Evolutionary conservation across 2,329 filamentous ascomycete genomes (phyloP).

Genomic region (Penicillium fuscoglaucum): DNA sequence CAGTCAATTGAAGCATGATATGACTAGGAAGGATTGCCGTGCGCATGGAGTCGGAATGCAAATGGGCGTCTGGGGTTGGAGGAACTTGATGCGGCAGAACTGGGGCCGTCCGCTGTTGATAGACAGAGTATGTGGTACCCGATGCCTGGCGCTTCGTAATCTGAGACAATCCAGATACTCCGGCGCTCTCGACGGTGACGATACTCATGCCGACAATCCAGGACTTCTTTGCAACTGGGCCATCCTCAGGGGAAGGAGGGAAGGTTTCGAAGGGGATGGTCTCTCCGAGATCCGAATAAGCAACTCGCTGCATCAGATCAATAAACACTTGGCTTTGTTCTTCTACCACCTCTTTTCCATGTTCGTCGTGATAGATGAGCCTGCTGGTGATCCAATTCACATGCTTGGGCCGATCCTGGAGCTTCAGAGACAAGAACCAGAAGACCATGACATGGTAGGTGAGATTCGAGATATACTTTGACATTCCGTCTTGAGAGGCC

Average conservation of each 20-base stretch:
- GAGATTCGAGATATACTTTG: conserved; percentile 89
- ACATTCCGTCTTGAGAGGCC: conserved; percentile 68
- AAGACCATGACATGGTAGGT: conserved; percentile 95
- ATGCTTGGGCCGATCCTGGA: conserved; percentile 78
- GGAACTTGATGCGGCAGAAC: conserved; percentile 49
- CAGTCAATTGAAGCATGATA: conserved; percentile 47
- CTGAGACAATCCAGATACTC: conserved; percentile 49
- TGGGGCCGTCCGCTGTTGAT: conserved; percentile 49
- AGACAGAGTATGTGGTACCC: conserved; percentile 51
- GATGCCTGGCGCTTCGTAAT: conserved; percentile 54
- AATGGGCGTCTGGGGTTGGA: conserved; percentile 40
- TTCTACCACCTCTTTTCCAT: conserved; percentile 74
- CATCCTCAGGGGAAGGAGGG: conserved; percentile 43
- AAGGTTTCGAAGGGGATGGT: conserved; percentile 47
- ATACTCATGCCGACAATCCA: conserved; percentile 56
- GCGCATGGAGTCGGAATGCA: conserved; percentile 41
- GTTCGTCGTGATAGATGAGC: conserved; percentile 72
- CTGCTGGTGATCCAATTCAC: conserved; percentile 89
- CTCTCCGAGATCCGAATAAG: conserved; percentile 82
- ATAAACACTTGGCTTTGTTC: conserved; percentile 92
- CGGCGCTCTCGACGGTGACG: conserved; percentile 51
- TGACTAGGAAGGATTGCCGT: conserved; percentile 49
- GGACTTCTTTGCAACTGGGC: conserved; percentile 47
- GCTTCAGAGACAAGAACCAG: conserved; percentile 89
- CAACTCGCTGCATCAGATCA: conserved; percentile 89